phyloP scores from a whole-genome alignment of 371 early-diverging fungal genomes.

The Circinella umbellata region DNA sequence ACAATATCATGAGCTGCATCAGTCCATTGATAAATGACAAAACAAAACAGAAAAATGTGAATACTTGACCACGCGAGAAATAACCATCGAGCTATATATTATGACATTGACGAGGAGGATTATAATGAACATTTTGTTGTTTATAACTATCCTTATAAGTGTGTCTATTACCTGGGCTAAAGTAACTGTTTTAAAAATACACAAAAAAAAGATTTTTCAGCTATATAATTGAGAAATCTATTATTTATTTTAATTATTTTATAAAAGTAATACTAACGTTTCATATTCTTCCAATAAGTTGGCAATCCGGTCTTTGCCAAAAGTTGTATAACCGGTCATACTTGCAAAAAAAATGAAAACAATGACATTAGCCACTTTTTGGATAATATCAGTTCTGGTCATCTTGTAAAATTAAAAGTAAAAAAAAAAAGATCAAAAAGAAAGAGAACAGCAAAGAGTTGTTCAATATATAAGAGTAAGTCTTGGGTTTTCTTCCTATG shows the following conservation, averaged over 20 bases:
- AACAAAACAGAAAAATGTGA: constrained; percentile 66
- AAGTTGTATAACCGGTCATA: constrained; percentile 59
- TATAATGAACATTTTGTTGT: too few species aligned
- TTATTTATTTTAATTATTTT: too few species aligned
- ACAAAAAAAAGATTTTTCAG: too few species aligned
- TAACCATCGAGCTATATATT: constrained; percentile 42
- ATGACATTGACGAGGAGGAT: neutral
- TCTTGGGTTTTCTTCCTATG: too few species aligned
- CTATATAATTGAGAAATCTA: too few species aligned
- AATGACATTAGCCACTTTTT: constrained; percentile 65
- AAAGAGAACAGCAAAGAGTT: neutral
- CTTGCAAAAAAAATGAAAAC: constrained; percentile 69
- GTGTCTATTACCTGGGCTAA: constrained; percentile 3
- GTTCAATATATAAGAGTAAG: too few species aligned
- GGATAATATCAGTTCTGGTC: constrained; percentile 30
- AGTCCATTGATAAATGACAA: constrained; percentile 68
- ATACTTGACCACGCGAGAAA: constrained; percentile 62
- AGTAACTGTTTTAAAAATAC: constrained; percentile 6
- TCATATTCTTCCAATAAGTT: constrained; percentile 15
- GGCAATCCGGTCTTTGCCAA: constrained; percentile 36
- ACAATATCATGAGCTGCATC: constrained; percentile 62
- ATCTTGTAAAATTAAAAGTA: neutral
- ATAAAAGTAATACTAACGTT: constrained; percentile 18
- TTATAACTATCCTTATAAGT: too few species aligned
- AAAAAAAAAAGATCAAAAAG: too few species aligned